Base-by-base conservation (phyloP, 208 protist species). In the Leishmania mexicana region DNA sequence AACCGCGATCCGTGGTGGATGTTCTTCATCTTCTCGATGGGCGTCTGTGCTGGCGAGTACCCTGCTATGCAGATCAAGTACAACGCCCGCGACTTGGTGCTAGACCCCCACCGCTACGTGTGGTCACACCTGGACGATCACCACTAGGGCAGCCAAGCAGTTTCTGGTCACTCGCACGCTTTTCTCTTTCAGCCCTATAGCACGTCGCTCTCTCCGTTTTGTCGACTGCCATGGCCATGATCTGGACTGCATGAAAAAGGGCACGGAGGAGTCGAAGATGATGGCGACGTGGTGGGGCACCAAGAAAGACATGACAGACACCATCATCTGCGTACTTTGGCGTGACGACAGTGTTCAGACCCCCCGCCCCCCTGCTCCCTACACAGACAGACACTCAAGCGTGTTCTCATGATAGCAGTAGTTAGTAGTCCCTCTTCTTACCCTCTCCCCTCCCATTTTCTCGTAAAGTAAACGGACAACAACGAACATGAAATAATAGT, bases 31-130 rank as follows among this genome's bases (percentile, higher is more conserved):
- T 96, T 96, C 83, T 88, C 88, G 62, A 67, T 96, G 49, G 94
- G 94, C 40, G 86, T 89, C 57, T 97, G 93, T 89, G 77, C 89
- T 54, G 93, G 94, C 64, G 94, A 97, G 81, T 97, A 97, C 82
- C 92, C 91, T 28, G 91, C 91, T 70, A 91, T 97, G 89, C 85
- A 90, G 76, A 91, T 95, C 84, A 97, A 97, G 86, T 95, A 94
- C 84, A 97, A 96, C 86, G 92, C 94, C 13, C 93, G 90, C 42
- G 91, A 94, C 81, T 82, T 96, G 54, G 79, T 96, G 28, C 83
- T 91, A 78, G 94, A 97, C 75, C 94, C 94, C 53, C 94, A 96
- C 89, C 94, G 94, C 81, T 97, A 97, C 85, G 89, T 96, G 19
- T 97, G 93, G 91, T 92, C 87, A 54, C 88, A 92, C 83, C 92